Conservation (phyloP, 257 asterid species). For the Solanum tarijense region DNA sequence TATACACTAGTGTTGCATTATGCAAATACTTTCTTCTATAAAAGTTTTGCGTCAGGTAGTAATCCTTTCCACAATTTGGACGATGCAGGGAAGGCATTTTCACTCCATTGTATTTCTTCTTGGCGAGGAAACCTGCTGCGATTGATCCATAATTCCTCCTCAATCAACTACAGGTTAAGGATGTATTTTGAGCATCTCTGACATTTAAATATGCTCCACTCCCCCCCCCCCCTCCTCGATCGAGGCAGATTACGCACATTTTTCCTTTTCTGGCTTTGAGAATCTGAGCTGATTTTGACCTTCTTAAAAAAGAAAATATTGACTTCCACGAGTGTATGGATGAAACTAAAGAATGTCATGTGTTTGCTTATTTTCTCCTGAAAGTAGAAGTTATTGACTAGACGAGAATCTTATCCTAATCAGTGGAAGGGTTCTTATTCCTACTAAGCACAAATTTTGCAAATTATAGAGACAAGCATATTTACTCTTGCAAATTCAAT, state of each 20-base stretch:
- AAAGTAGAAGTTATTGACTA: background rate
- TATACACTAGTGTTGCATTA: background rate
- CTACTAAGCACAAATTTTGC: background rate
- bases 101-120: conserved; percentile 3
- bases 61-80: background rate
- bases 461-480: background rate
- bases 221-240: background rate
- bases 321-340: background rate
- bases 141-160: background rate
- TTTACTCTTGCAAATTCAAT: background rate
- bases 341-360: background rate
- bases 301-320: background rate
- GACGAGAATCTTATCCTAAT: background rate
- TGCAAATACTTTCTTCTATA: background rate
- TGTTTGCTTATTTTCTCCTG: background rate
- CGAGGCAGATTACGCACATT: background rate
- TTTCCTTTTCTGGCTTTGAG: background rate
- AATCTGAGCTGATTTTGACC: background rate
- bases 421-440: background rate
- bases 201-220: background rate
- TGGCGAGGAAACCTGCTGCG: conserved; percentile 1
- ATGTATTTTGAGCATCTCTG: background rate
- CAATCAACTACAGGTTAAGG: background rate
- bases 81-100: conserved; percentile 5
- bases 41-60: background rate